Evolutionary conservation across 139 green algal species (phyloP), one percentile per base, ranked within the genome.

Genomic region (Protoeuglena noctilucae): DNA sequence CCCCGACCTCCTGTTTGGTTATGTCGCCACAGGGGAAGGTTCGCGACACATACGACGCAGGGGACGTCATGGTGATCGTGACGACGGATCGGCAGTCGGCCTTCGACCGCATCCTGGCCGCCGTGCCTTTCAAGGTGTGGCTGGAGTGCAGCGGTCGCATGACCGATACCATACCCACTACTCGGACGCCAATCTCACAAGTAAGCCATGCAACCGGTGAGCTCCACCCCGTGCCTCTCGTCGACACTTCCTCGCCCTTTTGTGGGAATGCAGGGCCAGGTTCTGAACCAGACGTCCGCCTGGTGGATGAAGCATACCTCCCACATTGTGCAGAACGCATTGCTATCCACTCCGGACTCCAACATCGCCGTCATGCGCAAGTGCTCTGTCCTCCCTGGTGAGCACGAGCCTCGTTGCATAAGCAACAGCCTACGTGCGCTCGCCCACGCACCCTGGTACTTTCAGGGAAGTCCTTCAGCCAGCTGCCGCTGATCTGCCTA

Each of bases 1-100:
- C n/a, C n/a, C n/a, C n/a, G n/a, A n/a, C n/a, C n/a, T n/a, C n/a
- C n/a, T n/a, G n/a, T n/a, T n/a, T n/a, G n/a, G n/a, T n/a, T n/a
- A n/a, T n/a, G n/a, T n/a, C n/a, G n/a, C n/a, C n/a, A n/a, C 70
- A 91, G 78, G 84, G 85, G 56, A 94, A 98, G 67, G 89, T 97
- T n/a, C 74, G 89, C 1, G 89, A 98, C 72, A 91, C 79, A 3
- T 97, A 98, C 62, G 78, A 91, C 48, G 51, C 85, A 21, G 92
- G 71, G 0, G 86, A 97, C 61, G 70, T 73, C 41, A 53, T 97
- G 12, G 63, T 96, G 6, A 80, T 96, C 22, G 78, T 97, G 4
- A 98, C 89, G 7, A 98, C 89, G 0, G 91, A 98, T 72, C 63
- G 91, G 0, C 91, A 95, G 69, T 81, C 55, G 49, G 91, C 91